Percentiles rank a stretch among this genome's conserved stretches.
phyloP scores from a whole-genome alignment of 306 rosid genomes.

The Corylus americana region DNA sequence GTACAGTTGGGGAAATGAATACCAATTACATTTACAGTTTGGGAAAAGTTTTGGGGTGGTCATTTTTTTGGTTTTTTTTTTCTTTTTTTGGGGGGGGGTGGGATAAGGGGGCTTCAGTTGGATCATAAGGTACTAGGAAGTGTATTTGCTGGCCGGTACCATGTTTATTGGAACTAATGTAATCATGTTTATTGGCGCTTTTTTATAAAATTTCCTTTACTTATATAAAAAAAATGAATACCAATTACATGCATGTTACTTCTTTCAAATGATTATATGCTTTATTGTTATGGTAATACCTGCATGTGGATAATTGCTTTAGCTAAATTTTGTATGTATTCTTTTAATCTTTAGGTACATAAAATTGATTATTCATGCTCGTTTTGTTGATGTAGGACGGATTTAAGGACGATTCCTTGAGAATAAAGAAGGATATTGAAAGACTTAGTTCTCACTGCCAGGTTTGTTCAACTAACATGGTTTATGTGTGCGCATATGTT shows the following conservation, averaged over 20 bases:
- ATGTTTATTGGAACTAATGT: not conserved
- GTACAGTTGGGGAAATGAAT: too few species aligned
- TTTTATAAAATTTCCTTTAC: too few species aligned
- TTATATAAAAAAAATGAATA: too few species aligned
- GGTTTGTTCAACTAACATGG: slow-evolving; percentile 47
- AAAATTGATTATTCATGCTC: not conserved
- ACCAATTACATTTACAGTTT: too few species aligned
- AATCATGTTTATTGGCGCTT: too few species aligned
- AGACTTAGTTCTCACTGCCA: slow-evolving; percentile 62
- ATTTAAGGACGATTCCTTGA: slow-evolving; percentile 81
- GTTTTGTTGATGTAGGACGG: slow-evolving; percentile 69
- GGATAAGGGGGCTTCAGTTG: too few species aligned
- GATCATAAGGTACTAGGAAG: too few species aligned
- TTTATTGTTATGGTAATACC: not conserved
- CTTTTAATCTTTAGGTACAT: not conserved
- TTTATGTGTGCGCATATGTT: not conserved
- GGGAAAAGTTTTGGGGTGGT: too few species aligned
- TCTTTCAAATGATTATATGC: not conserved
- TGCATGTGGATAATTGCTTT: not conserved
- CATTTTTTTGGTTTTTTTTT: too few species aligned
- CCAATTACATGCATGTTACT: not conserved
- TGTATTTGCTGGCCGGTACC: not conserved
- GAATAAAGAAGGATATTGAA: slow-evolving; percentile 75
- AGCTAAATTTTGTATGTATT: not conserved
- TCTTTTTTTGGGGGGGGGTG: too few species aligned